Conservation (phyloP, 306 rosid genomes). For the Malus fusca region DNA sequence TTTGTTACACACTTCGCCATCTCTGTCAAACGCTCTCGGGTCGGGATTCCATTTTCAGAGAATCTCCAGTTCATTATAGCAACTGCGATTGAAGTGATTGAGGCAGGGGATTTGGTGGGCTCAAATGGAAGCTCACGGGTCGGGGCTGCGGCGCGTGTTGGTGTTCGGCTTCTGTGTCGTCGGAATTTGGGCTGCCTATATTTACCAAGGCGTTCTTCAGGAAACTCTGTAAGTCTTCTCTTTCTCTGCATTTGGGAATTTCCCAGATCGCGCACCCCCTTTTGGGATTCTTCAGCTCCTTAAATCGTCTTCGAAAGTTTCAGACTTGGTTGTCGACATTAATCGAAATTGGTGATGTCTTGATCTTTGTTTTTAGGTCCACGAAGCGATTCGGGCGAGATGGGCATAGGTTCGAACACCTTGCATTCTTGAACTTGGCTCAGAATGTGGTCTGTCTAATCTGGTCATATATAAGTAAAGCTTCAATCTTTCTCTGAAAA, state of each 20-base stretch:
- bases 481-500: neutral
- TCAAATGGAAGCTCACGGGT: constrained; percentile 77
- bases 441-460: constrained; percentile 84
- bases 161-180: constrained; percentile 75
- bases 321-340: neutral
- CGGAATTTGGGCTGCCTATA: constrained; percentile 95
- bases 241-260: neutral
- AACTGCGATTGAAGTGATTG: too few relatives aligned
- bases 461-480: constrained; percentile 90
- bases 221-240: constrained; percentile 59
- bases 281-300: neutral
- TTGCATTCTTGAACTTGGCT: constrained; percentile 77
- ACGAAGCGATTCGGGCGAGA: constrained; percentile 78
- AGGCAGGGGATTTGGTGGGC: neutral
- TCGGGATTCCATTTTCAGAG: too few relatives aligned
- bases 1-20: too few relatives aligned
- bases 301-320: neutral
- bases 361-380: constrained; percentile 41
- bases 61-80: too few relatives aligned
- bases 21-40: too few relatives aligned
- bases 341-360: neutral
- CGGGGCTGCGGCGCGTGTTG: constrained; percentile 60
- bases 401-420: constrained; percentile 70
- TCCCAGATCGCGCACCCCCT: neutral
- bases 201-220: constrained; percentile 94